phyloP scores from a whole-genome alignment of 116 monocot genomes.

The Phalaenopsis hybrid region DNA sequence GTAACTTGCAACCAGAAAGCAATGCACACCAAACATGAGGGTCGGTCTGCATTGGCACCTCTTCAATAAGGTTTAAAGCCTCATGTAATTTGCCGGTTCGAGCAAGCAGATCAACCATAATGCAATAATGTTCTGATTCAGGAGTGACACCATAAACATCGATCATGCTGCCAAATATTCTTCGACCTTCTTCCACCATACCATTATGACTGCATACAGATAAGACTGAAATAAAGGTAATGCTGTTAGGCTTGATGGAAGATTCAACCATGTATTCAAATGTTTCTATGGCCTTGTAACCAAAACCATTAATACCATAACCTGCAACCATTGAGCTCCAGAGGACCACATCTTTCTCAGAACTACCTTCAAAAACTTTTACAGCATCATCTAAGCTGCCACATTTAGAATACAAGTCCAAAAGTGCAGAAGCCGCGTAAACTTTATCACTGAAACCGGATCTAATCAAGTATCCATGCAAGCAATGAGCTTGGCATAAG shows the following conservation, averaged over 20 bases:
- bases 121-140: constrained; percentile 28
- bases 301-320: constrained; percentile 52
- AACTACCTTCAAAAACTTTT: constrained; percentile 24
- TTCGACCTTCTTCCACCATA: constrained; percentile 40
- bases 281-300: constrained; percentile 20
- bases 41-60: constrained; percentile 5
- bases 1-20: constrained; percentile 51
- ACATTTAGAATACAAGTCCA: constrained; percentile 52
- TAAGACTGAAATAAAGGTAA: constrained; percentile 50
- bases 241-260: constrained; percentile 31
- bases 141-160: constrained; percentile 33
- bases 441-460: constrained; percentile 37
- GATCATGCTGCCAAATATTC: constrained; percentile 44
- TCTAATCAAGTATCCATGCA: constrained; percentile 43
- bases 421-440: constrained; percentile 39
- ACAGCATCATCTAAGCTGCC: constrained; percentile 35
- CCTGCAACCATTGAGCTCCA: constrained; percentile 62
- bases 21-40: constrained; percentile 53
- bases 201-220: constrained; percentile 72
- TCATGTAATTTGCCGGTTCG: constrained; percentile 39
- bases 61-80: constrained; percentile 34
- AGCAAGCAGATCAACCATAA: constrained; percentile 55
- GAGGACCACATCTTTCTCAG: constrained; percentile 49
- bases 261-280: constrained; percentile 45
- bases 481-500: constrained; percentile 32